A percentile compares a stretch with the other conserved stretches of the same genome.
Evolutionary conservation across 345 rosid species (phyloP).

Genomic region (Leavenworthia alabamica): DNA sequence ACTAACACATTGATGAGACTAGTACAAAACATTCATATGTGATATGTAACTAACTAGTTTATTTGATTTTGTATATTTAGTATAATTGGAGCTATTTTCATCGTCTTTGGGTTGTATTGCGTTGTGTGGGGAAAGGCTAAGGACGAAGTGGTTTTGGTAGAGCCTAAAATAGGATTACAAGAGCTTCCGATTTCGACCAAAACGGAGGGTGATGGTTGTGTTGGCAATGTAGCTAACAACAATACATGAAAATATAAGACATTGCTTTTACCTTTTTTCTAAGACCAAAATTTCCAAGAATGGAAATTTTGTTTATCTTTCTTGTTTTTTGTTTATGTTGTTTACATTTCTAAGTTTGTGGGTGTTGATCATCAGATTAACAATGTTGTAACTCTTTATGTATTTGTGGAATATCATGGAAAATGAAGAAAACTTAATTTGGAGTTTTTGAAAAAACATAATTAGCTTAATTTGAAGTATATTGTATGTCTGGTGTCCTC

Average conservation of each 20-base stretch:
- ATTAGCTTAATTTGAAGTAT: no score
- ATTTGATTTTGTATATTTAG: conserved; percentile 30
- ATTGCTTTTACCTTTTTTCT: conserved; percentile 13
- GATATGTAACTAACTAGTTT: not conserved
- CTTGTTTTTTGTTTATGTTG: conserved; percentile 14
- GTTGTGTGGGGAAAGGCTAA: conserved; percentile 96
- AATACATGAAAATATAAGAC: not conserved
- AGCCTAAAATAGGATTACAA: conserved; percentile 31
- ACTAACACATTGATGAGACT: no score
- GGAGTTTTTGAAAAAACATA: no score
- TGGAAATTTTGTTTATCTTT: conserved; percentile 10
- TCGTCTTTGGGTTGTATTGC: conserved; percentile 67
- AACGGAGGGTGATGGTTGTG: conserved; percentile 21
- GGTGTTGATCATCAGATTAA: not conserved
- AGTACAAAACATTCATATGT: not conserved
- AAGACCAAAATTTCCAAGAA: conserved; percentile 23
- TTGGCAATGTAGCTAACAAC: not conserved
- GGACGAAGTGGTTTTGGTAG: conserved; percentile 28
- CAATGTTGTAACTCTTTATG: not conserved
- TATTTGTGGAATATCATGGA: not conserved
- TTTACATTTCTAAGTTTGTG: not conserved
- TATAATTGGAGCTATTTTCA: conserved; percentile 66
- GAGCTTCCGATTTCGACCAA: conserved; percentile 44
- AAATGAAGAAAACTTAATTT: no score
- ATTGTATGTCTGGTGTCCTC: no score